phyloP scores from a whole-genome alignment of 805 yeast species.

The Maudiozyma barnettii region DNA sequence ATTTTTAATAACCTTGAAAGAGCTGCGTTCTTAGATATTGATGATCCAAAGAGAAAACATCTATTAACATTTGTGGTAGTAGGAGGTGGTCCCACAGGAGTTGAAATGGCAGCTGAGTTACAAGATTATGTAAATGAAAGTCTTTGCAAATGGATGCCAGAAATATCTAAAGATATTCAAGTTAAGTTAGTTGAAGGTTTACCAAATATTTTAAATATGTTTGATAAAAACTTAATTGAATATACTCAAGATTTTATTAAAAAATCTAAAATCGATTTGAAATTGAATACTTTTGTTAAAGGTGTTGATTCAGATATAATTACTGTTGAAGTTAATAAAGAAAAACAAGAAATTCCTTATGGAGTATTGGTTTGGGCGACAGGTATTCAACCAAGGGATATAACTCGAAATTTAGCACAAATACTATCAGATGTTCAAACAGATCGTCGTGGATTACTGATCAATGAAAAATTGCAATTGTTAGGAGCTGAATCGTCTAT shows the following conservation, averaged over 20 bases:
- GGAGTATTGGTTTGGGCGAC: slow-evolving; percentile 97
- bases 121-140: slow-evolving; percentile 93
- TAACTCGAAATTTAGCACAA: slow-evolving; percentile 55
- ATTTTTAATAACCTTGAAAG: slow-evolving; percentile 84
- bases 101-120: slow-evolving; percentile 93
- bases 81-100: slow-evolving; percentile 99
- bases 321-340: slow-evolving; percentile 54
- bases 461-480: slow-evolving; percentile 72
- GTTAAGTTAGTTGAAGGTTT: slow-evolving; percentile 85
- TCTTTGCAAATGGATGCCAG: slow-evolving; percentile 80
- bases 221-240: slow-evolving; percentile 57
- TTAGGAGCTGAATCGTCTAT: slow-evolving; percentile 70
- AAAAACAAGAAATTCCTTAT: slow-evolving; percentile 75
- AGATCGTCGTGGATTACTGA: slow-evolving; percentile 83
- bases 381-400: slow-evolving; percentile 82
- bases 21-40: slow-evolving; percentile 67
- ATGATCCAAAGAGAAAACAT: slow-evolving; percentile 70
- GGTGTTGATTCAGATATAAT: slow-evolving; percentile 66
- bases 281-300: slow-evolving; percentile 82
- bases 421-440: slow-evolving; percentile 50
- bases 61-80: slow-evolving; percentile 82
- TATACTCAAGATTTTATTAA: slow-evolving; percentile 75
- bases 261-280: slow-evolving; percentile 59
- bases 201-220: slow-evolving; percentile 76
- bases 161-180: slow-evolving; percentile 66